phyloP scores from a whole-genome alignment of 176 grass and related monocot species.

The Neostapfia colusana region DNA sequence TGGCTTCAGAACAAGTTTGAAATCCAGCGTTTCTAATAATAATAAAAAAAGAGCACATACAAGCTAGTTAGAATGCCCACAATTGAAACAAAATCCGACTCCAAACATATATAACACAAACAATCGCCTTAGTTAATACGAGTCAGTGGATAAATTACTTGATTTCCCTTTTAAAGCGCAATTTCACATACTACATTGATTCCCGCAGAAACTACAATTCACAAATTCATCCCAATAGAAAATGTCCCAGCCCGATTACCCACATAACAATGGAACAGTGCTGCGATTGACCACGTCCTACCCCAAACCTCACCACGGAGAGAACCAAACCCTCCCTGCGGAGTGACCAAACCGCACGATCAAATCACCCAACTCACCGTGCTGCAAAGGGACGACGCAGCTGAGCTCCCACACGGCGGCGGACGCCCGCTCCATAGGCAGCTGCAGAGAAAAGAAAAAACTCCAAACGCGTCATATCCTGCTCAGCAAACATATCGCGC shows the following conservation, averaged over 20 bases:
- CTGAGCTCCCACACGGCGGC: slow-evolving; percentile 80
- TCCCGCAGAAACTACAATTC: not conserved
- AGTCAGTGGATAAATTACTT: not conserved
- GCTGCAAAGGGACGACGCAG: slow-evolving; percentile 70
- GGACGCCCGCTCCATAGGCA: slow-evolving; percentile 67
- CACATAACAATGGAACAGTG: not conserved
- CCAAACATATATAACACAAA: not conserved
- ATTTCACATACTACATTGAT: slow-evolving; percentile 10
- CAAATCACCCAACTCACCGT: slow-evolving; percentile 51
- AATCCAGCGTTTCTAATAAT: slow-evolving; percentile 71
- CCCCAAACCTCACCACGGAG: not conserved
- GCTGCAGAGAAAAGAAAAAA: slow-evolving; percentile 24
- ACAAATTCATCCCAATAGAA: slow-evolving; percentile 3
- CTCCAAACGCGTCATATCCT: not conserved
- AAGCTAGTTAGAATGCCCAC: slow-evolving; percentile 22
- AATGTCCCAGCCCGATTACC: not conserved
- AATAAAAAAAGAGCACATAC: not conserved
- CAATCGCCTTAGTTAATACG: not conserved
- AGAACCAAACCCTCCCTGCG: not conserved
- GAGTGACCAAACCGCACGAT: not conserved
- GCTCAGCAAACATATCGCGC: slow-evolving; percentile 3
- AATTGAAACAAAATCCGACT: not conserved
- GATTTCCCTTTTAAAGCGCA: not conserved
- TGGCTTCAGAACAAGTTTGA: slow-evolving; percentile 79
- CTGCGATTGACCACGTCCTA: not conserved